Conservation (phyloP, 805 yeast genomes). For the Pichia californica region DNA sequence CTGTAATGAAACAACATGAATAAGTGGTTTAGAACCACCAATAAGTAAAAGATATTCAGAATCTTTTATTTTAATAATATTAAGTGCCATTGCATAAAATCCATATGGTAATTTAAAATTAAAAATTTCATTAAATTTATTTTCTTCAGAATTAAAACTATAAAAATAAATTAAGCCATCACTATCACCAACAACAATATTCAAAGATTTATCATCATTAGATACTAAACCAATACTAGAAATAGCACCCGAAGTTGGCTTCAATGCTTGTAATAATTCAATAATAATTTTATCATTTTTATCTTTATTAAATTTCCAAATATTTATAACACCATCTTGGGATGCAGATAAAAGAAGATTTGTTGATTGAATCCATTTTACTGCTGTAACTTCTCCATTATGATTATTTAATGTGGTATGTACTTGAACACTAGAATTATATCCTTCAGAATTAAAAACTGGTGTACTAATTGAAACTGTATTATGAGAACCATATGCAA, state of each 20-base stretch:
- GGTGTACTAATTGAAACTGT: conserved; percentile 70
- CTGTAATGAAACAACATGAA: conserved; percentile 36
- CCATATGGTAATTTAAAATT: conserved; percentile 32
- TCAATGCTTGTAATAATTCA: conserved; percentile 26
- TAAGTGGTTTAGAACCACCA: conserved; percentile 61
- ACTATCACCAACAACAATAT: conserved; percentile 59
- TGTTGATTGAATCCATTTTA: conserved; percentile 46
- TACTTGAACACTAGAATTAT: conserved; percentile 37
- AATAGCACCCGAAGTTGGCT: conserved; percentile 8
- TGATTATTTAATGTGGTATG: conserved; percentile 55
- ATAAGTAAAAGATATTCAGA: conserved; percentile 46
- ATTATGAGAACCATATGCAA: conserved; percentile 70
- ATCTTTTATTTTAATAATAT: conserved; percentile 27
- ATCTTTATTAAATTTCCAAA: conserved; percentile 43
- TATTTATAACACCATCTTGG: conserved; percentile 55
- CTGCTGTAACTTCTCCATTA: conserved; percentile 57
- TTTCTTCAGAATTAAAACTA: conserved; percentile 26
- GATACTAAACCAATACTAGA: conserved; percentile 10
- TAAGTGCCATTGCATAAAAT: conserved; percentile 43
- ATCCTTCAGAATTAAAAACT: conserved; percentile 21
- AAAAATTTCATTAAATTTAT: conserved; percentile 27
- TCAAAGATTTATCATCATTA: conserved; percentile 16
- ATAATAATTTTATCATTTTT: conserved; percentile 21
- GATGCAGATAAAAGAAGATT: conserved; percentile 51
- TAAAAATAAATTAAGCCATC: conserved; percentile 53